phyloP scores from a whole-genome alignment of 1,139 yeast genomes.

The Yamadazyma membranifaciens region DNA sequence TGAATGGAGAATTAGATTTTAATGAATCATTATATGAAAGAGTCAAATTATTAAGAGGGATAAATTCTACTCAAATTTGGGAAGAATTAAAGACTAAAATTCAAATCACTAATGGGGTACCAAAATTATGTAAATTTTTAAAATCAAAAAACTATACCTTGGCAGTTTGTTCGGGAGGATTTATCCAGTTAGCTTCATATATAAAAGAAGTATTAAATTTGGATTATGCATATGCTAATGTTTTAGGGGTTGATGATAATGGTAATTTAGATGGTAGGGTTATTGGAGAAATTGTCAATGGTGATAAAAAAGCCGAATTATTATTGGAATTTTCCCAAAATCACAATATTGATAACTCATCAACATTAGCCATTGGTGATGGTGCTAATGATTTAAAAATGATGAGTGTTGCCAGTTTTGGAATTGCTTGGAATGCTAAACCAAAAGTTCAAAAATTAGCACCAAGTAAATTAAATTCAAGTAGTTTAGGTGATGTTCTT shows the following conservation, averaged over 20 bases:
- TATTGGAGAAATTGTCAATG: slow-evolving; percentile 81
- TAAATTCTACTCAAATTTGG: slow-evolving; percentile 71
- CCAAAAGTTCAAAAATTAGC: slow-evolving; percentile 84
- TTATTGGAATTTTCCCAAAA: slow-evolving; percentile 63
- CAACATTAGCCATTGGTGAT: slow-evolving; percentile 89
- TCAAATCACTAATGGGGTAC: slow-evolving; percentile 79
- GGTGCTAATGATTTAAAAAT: slow-evolving; percentile 95
- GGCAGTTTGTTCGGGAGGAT: slow-evolving; percentile 95
- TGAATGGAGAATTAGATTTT: slow-evolving; percentile 97
- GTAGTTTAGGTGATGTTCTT: slow-evolving; percentile 66
- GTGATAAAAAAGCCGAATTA: slow-evolving; percentile 75
- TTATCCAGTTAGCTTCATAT: slow-evolving; percentile 79
- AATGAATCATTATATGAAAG: slow-evolving; percentile 75
- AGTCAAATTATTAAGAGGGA: slow-evolving; percentile 76
- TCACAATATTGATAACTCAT: slow-evolving; percentile 55
- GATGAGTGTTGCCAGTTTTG: slow-evolving; percentile 92
- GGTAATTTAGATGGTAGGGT: slow-evolving; percentile 56
- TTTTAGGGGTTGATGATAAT: slow-evolving; percentile 51
- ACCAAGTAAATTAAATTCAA: slow-evolving; percentile 75
- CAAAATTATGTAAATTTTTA: slow-evolving; percentile 63
- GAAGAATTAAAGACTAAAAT: slow-evolving; percentile 72
- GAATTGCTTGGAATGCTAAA: slow-evolving; percentile 97
- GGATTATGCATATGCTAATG: slow-evolving; percentile 89
- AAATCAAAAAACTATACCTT: slow-evolving; percentile 60
- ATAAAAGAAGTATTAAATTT: slow-evolving; percentile 67